Percentiles rank a stretch among this genome's conserved stretches.
phyloP scores from a whole-genome alignment of 495 filamentous ascomycete species.

The Aspergillus coremiiformis region DNA sequence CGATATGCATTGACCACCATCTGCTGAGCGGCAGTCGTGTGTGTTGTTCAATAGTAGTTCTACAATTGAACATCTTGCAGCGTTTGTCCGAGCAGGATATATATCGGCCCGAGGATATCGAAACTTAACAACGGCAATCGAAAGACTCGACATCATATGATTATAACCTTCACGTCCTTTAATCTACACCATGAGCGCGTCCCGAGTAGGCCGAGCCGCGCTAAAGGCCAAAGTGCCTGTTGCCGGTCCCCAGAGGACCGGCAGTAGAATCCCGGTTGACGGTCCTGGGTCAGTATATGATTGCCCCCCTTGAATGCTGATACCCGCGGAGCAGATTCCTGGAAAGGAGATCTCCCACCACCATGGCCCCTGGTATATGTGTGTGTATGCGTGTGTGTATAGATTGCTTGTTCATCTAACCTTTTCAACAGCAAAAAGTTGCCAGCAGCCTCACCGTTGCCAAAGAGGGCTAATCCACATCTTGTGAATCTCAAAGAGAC shows the following conservation, averaged over 20 bases:
- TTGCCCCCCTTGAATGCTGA: neutral
- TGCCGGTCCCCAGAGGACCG: constrained; percentile 1
- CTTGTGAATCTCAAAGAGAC: constrained; percentile 11
- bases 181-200: constrained; percentile 14
- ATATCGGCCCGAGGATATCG: neutral
- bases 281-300: constrained; percentile 1
- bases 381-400: no score
- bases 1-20: neutral
- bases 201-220: constrained; percentile 14
- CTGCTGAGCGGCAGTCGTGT: no score
- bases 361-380: neutral
- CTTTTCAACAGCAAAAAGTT: neutral
- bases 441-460: constrained; percentile 2
- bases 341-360: neutral
- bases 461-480: constrained; percentile 20
- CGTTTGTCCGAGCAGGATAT: neutral
- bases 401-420: neutral
- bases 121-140: neutral
- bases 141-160: neutral
- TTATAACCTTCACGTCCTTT: no score
- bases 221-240: constrained; percentile 17
- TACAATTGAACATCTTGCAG: no score
- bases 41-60: no score
- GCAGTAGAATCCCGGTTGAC: constrained; percentile 1
- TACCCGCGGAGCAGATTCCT: neutral